Conservation (phyloP, 768 basidiomycete genomes). For the Termitomyces sp. region DNA sequence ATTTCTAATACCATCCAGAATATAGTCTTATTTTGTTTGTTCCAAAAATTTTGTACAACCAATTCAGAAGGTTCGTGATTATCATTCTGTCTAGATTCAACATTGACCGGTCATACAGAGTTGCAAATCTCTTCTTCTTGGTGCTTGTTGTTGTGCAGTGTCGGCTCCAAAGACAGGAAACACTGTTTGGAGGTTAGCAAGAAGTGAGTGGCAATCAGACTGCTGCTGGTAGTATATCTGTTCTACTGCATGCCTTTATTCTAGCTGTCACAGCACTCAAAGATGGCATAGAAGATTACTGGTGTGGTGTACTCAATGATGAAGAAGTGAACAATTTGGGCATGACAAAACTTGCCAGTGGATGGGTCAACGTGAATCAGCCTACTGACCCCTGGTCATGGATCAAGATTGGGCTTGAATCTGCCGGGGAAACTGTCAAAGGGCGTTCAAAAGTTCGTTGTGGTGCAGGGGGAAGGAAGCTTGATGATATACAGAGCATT, state of each 20-base stretch:
- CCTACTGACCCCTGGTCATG: slow-evolving; percentile 70
- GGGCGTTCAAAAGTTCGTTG: slow-evolving; percentile 71
- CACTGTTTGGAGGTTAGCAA: too few species aligned
- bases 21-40: too few species aligned
- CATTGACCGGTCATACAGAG: too few species aligned
- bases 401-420: slow-evolving; percentile 68
- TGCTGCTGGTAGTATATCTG: slow-evolving; percentile 72
- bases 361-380: slow-evolving; percentile 88
- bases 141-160: slow-evolving; percentile 75
- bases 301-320: slow-evolving; percentile 81
- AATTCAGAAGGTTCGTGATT: slow-evolving; percentile 75
- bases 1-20: too few species aligned
- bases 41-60: slow-evolving; percentile 92
- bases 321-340: slow-evolving; percentile 95
- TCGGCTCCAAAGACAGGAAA: slow-evolving; percentile 33
- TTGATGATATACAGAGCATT: too few species aligned
- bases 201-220: too few species aligned
- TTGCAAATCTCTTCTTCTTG: slow-evolving; percentile 90
- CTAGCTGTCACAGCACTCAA: slow-evolving; percentile 87
- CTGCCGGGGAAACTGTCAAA: slow-evolving; percentile 71
- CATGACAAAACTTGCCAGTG: slow-evolving; percentile 77
- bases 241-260: slow-evolving; percentile 85
- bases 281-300: slow-evolving; percentile 93
- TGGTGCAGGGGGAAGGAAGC: too few species aligned
- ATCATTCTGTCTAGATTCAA: too few species aligned